Evolutionary conservation across 176 grass and related monocot genomes (phyloP), one percentile per base, ranked within the genome.

Genomic region (Ampelocalamus luodianensis): DNA sequence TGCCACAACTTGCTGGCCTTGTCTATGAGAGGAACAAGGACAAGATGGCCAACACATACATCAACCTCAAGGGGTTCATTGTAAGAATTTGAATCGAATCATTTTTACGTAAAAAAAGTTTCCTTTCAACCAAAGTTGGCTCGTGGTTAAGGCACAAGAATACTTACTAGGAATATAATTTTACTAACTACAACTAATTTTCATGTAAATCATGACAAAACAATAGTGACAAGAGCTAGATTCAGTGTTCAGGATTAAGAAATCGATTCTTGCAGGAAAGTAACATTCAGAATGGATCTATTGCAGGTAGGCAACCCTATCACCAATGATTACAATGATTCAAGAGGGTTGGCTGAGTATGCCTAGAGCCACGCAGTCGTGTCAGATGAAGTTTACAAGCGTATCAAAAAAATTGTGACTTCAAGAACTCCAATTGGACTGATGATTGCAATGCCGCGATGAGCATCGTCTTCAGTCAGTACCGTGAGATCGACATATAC

Each of bases 11-110:
- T 84, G 94, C 90, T 80, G 88, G 92, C 45, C 88, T 92, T 74
- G 83, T 97, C 54, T 82, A 90, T 72, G 88, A 92, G 23, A 82
- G 80, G 56, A 94, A 85, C 90, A 94, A 77, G 39, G 67, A 84
- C 27, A 86, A 85, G 60, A 87, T 46, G 24, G 83, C 65, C 17
- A 88, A 80, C 22, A 23, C 83, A 18, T 76, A 68, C 67, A 94
- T 94, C 65, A 97, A 97, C 54, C 26, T 94, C 60, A 97, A 92
- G 78, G 94, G 94, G 5, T 97, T 97, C 87, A 94, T 97, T 72
- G 94, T 97, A 77, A 97, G 69, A 34, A 80, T 60, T 62, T 51
- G 16, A 45, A 59, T 26, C 26, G 42, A 55, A 85, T 55, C 1
- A 44, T n/a, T 60, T 39, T 76, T 70, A 55, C 63, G 24, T 22